Evolutionary conservation across 768 basidiomycete genomes (phyloP), one percentile per base, ranked within the genome.

Genomic region (Termitomyces sp.): DNA sequence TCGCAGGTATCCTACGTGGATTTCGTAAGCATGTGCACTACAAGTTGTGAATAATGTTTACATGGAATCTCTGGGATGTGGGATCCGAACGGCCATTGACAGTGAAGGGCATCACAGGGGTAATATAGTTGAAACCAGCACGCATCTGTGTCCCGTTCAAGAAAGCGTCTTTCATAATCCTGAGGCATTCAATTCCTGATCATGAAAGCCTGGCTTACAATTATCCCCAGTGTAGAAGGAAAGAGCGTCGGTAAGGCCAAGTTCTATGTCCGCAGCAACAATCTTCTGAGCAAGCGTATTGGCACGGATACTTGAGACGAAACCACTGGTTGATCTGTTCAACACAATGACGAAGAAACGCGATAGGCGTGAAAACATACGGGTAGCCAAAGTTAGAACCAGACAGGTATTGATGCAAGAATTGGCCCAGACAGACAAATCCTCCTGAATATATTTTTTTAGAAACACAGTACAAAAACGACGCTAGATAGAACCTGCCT

Each of bases 211-310:
- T 5, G 4, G 63, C 77, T 51, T 57, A 83, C 83, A 84, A 60
- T 84, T 83, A 57, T 77, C 76, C 3, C 76, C 70, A 3, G 77
- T 67, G 61, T 84, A 85, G 70, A 75, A 80, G 1, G 70, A 63
- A 17, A 73, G 58, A 1, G 56, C 26, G 33, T 59, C 67, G 44
- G 75, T 68, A 6, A 78, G 60, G 0, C 77, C 74, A 35, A 76
- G 68, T 3, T 68, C 71, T 44, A 86, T 83, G 61, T 79, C 77
- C 3, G 76, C 73, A 12, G 73, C 73, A 10, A 85, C 69, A 41
- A 86, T 82, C 66, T 82, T 84, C 60, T 80, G 76, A 2, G 85
- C 84, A 5, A 86, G 74, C 5, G 77, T 70, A 59, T 80, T 84
- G 8, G 75, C 83, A 26, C 84, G 78, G 26, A 67, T 70, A 9